phyloP scores from a whole-genome alignment of 2,329 filamentous ascomycete genomes.

The Chaetomiaceae sp. region DNA sequence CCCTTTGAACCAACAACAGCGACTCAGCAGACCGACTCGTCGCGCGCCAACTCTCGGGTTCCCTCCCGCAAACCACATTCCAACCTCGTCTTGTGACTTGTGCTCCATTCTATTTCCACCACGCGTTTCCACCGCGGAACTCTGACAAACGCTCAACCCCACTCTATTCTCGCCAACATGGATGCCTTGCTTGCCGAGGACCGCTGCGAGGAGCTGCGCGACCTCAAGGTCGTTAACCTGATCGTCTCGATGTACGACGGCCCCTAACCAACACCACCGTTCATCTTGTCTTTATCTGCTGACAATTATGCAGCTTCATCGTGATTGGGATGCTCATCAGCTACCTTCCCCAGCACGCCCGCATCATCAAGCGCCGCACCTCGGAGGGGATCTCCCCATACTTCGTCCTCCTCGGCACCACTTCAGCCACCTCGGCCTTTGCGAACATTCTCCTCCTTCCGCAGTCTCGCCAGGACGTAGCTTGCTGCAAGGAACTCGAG shows the following conservation, averaged over 20 bases:
- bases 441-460: conserved; percentile 88
- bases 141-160: not conserved
- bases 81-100: not conserved
- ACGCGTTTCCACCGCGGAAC: not conserved
- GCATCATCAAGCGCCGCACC: conserved; percentile 78
- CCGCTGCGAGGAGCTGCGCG: conserved; percentile 48
- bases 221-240: conserved; percentile 51
- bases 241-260: conserved; percentile 49
- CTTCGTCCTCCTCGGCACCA: conserved; percentile 90
- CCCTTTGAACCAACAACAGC: too few species aligned
- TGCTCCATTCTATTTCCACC: not conserved
- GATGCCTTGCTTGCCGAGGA: conserved; percentile 29
- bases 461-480: conserved; percentile 75
- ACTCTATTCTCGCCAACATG: conserved; percentile 26
- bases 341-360: conserved; percentile 90
- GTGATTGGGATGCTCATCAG: conserved; percentile 84
- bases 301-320: conserved; percentile 52
- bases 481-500: conserved; percentile 78
- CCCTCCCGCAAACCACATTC: too few species aligned
- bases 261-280: not conserved
- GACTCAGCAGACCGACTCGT: too few species aligned
- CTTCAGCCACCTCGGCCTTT: conserved; percentile 81
- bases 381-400: conserved; percentile 94
- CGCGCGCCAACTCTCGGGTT: too few species aligned
- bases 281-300: not conserved